A percentile compares a stretch with the other conserved stretches of the same genome.
Evolutionary conservation across 208 protist species (phyloP).

Genomic region (Trypanosoma boissoni): DNA sequence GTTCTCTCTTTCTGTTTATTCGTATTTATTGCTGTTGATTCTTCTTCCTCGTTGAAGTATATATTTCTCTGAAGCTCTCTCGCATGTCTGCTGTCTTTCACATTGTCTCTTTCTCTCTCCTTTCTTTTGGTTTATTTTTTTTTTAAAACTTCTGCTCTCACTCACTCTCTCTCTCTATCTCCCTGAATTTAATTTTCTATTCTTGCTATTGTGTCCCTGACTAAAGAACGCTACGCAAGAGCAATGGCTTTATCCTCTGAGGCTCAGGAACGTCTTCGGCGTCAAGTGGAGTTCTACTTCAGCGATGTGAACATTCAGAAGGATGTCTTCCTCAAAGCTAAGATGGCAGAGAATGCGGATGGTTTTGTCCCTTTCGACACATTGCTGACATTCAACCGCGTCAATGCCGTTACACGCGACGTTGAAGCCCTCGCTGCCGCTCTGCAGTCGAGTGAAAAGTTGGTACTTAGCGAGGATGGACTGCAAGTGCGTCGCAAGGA

Average conservation of each 20-base stretch:
- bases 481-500: conserved; percentile 73
- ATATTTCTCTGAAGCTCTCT: conserved; percentile 6
- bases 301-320: conserved; percentile 89
- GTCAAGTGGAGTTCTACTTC: conserved; percentile 92
- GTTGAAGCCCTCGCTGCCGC: conserved; percentile 58
- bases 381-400: conserved; percentile 87
- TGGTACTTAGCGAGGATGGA: conserved; percentile 62
- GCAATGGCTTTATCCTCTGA: conserved; percentile 19
- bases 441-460: conserved; percentile 49
- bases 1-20: no score
- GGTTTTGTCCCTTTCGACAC: conserved; percentile 74
- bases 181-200: not conserved
- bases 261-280: conserved; percentile 44
- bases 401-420: conserved; percentile 75
- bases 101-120: not conserved
- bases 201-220: not conserved
- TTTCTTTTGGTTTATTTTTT: conserved; percentile 17
- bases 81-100: not conserved
- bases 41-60: no score
- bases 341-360: conserved; percentile 84
- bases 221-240: not conserved
- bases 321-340: conserved; percentile 87
- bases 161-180: not conserved
- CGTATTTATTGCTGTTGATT: no score
- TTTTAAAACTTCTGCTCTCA: not conserved